Conservation (phyloP, 192 early-diverging fungal species). For the Backusella mclennaniae region DNA sequence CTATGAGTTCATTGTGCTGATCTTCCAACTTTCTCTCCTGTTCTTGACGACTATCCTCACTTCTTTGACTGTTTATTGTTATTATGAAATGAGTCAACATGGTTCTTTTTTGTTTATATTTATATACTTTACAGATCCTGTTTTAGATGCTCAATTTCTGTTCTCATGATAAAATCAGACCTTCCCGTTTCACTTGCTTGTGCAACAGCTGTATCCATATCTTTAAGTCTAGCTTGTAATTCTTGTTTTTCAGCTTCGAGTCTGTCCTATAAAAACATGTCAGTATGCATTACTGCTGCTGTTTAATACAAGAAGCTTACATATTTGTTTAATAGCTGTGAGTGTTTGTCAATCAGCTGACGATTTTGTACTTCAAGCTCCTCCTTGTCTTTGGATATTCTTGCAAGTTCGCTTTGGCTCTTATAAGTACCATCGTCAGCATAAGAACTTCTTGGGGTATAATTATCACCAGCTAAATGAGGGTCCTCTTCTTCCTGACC, state of each 20-base stretch:
- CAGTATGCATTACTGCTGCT: too few relatives aligned
- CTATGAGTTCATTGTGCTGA: conserved; percentile 59
- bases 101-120: background rate
- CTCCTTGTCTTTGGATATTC: conserved; percentile 55
- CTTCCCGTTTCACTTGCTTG: conserved; percentile 73
- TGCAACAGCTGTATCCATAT: conserved; percentile 74
- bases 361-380: conserved; percentile 54
- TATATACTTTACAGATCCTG: conserved; percentile 67
- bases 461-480: background rate
- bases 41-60: conserved; percentile 73
- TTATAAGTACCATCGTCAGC: conserved; percentile 15
- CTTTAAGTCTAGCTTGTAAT: conserved; percentile 66
- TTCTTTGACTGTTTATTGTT: conserved; percentile 57
- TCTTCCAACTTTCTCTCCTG: conserved; percentile 60
- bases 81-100: background rate
- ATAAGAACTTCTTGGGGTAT: conserved; percentile 15
- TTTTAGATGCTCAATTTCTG: conserved; percentile 86
- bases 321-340: conserved; percentile 40
- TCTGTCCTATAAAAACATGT: conserved; percentile 56
- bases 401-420: conserved; percentile 46
- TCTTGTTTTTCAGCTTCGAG: conserved; percentile 71
- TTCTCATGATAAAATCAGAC: conserved; percentile 79
- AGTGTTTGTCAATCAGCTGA: conserved; percentile 51
- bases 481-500: background rate
- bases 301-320: conserved; percentile 15